Evolutionary conservation across 139 green algal genomes (phyloP).

Genomic region (Eudorina sp.): DNA sequence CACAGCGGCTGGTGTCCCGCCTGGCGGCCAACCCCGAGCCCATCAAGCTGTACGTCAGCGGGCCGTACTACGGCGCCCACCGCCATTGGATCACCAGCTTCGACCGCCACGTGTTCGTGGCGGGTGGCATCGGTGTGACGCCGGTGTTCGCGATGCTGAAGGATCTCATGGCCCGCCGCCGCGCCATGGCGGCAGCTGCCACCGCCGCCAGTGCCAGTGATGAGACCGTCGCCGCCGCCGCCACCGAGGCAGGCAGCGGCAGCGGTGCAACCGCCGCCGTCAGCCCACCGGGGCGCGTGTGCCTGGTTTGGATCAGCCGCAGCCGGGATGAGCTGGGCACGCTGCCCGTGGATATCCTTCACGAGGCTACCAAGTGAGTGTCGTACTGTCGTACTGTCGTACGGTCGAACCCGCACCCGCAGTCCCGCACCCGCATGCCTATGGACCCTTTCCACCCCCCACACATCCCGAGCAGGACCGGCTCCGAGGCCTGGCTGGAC

Average conservation of each 20-base stretch:
- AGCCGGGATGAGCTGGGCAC: conserved; percentile 3
- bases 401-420: no score
- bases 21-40: neutral
- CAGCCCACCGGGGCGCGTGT: neutral
- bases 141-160: conserved; percentile 31
- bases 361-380: conserved; percentile 24
- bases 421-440: neutral
- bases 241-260: neutral
- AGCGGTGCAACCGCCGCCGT: no score
- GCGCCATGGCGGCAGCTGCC: neutral
- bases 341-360: neutral
- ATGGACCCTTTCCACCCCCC: neutral
- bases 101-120: conserved; percentile 24
- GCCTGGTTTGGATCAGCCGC: conserved; percentile 25
- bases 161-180: conserved; percentile 15
- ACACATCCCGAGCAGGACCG: neutral
- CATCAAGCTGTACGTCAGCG: conserved; percentile 15
- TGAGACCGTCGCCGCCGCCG: neutral
- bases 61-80: conserved; percentile 21
- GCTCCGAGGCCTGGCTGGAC: conserved; percentile 16
- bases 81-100: neutral
- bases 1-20: conserved; percentile 4
- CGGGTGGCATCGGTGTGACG: conserved; percentile 38
- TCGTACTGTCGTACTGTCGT: neutral
- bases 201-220: neutral